A percentile compares a stretch with the other conserved stretches of the same genome.
phyloP scores from a whole-genome alignment of 169 alveolate genomes.

The Plasmodium knowlesi region DNA sequence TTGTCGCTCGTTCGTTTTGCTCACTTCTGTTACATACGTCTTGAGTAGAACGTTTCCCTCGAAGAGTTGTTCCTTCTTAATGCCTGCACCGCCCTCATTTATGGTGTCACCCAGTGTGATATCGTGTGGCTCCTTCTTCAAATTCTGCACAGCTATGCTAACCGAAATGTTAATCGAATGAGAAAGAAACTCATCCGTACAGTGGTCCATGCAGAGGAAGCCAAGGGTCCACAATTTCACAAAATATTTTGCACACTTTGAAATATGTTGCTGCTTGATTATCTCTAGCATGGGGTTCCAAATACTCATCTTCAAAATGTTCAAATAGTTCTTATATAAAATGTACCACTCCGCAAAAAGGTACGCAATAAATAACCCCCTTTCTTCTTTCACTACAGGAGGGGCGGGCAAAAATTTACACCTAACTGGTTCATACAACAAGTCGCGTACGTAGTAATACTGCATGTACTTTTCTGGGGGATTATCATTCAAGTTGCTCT shows the following conservation, averaged over 20 bases:
- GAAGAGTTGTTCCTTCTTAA: background rate
- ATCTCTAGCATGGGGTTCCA: slow-evolving; percentile 20
- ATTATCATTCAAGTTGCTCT: background rate
- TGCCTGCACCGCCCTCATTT: background rate
- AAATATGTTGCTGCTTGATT: slow-evolving; percentile 48
- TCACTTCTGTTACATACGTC: background rate
- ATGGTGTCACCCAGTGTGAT: background rate
- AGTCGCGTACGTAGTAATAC: slow-evolving; percentile 8
- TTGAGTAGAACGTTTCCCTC: background rate
- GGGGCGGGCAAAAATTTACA: slow-evolving; percentile 68
- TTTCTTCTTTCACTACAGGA: slow-evolving; percentile 46
- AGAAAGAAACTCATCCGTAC: slow-evolving; percentile 25
- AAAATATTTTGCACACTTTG: slow-evolving; percentile 44
- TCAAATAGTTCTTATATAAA: slow-evolving; percentile 67
- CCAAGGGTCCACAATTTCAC: slow-evolving; percentile 39
- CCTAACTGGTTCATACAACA: slow-evolving; percentile 45
- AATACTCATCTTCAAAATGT: slow-evolving; percentile 27
- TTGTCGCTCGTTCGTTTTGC: background rate
- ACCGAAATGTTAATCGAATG: slow-evolving; percentile 59
- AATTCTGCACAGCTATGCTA: slow-evolving; percentile 60
- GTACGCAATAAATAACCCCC: slow-evolving; percentile 42
- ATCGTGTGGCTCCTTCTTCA: background rate
- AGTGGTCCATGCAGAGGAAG: slow-evolving; percentile 48
- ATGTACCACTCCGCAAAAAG: slow-evolving; percentile 71
- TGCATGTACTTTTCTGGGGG: background rate